phyloP scores from a whole-genome alignment of 2,329 filamentous ascomycete species.

The Penicillium decumbens region DNA sequence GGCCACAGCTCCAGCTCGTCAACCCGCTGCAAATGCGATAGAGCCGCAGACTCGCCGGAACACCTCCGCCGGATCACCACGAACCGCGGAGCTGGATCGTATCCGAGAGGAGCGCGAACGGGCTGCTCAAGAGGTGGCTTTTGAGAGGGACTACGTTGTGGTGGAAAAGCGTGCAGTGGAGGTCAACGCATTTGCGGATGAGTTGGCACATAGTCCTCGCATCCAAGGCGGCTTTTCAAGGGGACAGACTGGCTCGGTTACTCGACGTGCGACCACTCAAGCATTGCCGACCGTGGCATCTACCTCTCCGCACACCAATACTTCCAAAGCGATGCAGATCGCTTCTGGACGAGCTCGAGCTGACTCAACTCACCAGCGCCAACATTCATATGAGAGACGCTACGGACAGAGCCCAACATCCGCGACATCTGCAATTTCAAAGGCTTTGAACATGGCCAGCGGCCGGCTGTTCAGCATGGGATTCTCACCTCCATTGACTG shows the following conservation, averaged over 20 bases:
- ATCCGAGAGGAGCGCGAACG: conserved; percentile 51
- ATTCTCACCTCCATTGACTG: conserved; percentile 47
- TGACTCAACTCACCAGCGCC: conserved; percentile 62
- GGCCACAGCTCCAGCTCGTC: conserved; percentile 39
- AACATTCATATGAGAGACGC: conserved; percentile 74
- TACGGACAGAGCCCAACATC: conserved; percentile 70
- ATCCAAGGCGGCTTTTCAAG: conserved; percentile 49
- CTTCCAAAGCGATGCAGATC: conserved; percentile 70
- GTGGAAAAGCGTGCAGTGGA: conserved; percentile 94
- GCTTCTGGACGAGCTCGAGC: conserved; percentile 60
- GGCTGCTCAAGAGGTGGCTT: conserved; percentile 78
- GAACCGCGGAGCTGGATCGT: conserved; percentile 36
- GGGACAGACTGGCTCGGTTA: conserved; percentile 59
- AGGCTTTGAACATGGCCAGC: conserved; percentile 91
- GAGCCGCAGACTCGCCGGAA: conserved; percentile 60
- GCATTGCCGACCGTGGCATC: conserved; percentile 64
- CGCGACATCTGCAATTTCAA: conserved; percentile 85
- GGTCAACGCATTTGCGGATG: conserved; percentile 94
- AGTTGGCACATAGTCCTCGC: conserved; percentile 78
- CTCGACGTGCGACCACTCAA: conserved; percentile 74
- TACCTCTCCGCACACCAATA: conserved; percentile 62
- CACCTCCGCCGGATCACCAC: conserved; percentile 45
- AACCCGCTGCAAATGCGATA: conserved; percentile 41
- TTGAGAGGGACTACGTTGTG: conserved; percentile 91
- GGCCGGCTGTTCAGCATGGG: conserved; percentile 51